Evolutionary conservation across 1,284 basidiomycete genomes (phyloP).

Genomic region (Somion occarium): DNA sequence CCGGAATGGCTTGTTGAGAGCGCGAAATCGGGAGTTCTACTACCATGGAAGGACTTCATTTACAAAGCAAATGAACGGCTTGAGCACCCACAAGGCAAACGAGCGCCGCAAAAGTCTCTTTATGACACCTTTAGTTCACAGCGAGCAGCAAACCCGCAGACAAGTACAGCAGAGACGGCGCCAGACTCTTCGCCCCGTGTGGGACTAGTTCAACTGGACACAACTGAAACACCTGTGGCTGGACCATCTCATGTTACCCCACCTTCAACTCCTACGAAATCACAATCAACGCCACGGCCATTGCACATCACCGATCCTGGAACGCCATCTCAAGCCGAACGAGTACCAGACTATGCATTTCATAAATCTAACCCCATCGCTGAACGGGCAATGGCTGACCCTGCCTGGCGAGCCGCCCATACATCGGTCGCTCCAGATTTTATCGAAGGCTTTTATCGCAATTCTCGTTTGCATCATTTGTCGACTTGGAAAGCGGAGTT

Average conservation of each 20-base stretch:
- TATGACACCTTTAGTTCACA: constrained; percentile 20
- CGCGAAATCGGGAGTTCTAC: constrained; percentile 56
- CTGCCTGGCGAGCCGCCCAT: constrained; percentile 81
- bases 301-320: constrained; percentile 40
- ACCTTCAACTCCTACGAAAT: constrained; percentile 12
- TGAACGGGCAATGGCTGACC: constrained; percentile 70
- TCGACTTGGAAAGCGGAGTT: constrained; percentile 93
- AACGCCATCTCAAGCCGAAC: constrained; percentile 34
- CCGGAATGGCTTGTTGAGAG: constrained; percentile 89
- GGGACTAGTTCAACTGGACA: not conserved
- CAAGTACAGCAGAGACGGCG: not conserved
- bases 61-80: constrained; percentile 45
- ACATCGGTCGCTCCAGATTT: constrained; percentile 87
- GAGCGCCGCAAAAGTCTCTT: constrained; percentile 32
- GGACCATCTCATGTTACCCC: constrained; percentile 2
- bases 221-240: not conserved
- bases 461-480: constrained; percentile 89
- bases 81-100: constrained; percentile 46
- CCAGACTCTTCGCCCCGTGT: not conserved
- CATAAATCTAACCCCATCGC: constrained; percentile 67
- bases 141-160: constrained; percentile 1
- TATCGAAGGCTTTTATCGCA: constrained; percentile 86
- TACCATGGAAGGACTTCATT: constrained; percentile 72
- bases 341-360: constrained; percentile 59
- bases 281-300: not conserved